Evolutionary conservation across 2,329 filamentous ascomycete species (phyloP).

Genomic region (Penicillium frequentans): DNA sequence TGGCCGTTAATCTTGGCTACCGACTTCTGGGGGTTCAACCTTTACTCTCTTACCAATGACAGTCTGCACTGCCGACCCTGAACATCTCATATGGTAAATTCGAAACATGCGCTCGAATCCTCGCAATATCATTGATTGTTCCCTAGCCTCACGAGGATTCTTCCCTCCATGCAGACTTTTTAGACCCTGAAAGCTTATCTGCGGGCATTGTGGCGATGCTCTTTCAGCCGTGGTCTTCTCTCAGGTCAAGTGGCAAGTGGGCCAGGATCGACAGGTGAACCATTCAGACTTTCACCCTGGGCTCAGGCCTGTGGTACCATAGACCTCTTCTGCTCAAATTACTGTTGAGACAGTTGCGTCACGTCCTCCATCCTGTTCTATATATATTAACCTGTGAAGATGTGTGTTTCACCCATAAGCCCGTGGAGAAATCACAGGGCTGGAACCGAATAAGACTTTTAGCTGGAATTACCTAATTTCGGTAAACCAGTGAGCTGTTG

Average conservation of each 20-base stretch:
- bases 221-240: constrained; percentile 9
- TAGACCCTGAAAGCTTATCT: constrained; percentile 18
- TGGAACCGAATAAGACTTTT: not conserved
- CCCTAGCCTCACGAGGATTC: not conserved
- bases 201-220: constrained; percentile 11
- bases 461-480: not conserved
- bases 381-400: constrained; percentile 14
- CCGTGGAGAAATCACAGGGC: not conserved
- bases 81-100: not conserved
- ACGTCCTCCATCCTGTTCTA: constrained; percentile 14
- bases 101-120: not conserved
- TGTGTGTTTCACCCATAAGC: not conserved
- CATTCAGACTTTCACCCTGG: constrained; percentile 7
- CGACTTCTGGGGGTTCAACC: too few relatives aligned
- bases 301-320: constrained; percentile 2
- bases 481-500: too few relatives aligned
- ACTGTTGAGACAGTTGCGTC: constrained; percentile 16
- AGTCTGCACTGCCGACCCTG: not conserved
- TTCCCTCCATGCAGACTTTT: not conserved
- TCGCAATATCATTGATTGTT: not conserved
- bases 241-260: constrained; percentile 7
- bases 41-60: not conserved
- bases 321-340: not conserved
- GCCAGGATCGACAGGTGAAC: constrained; percentile 19
- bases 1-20: not conserved